Percentiles rank a stretch among this genome's conserved stretches.
phyloP scores from a whole-genome alignment of 768 basidiomycete species.

The Boletellus ananiceps region DNA sequence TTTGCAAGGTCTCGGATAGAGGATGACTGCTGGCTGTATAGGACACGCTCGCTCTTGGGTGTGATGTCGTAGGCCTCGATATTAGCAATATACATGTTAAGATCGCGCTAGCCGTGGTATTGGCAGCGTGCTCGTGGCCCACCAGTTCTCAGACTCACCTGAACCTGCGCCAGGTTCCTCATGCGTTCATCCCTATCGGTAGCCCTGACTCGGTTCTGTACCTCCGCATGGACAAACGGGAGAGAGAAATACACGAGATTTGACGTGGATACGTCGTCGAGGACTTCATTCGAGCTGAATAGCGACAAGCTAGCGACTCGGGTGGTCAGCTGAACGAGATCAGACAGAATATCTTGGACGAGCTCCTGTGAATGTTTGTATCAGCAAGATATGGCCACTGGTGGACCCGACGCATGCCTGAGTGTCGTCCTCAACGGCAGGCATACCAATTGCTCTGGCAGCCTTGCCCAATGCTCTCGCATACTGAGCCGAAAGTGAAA shows the following conservation, averaged over 20 bases:
- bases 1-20: constrained; percentile 59
- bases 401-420: constrained; percentile 33
- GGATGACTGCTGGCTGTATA: constrained; percentile 48
- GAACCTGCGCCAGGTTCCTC: constrained; percentile 46
- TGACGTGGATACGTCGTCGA: constrained; percentile 77
- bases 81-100: constrained; percentile 42
- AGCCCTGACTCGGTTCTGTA: constrained; percentile 55
- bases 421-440: constrained; percentile 42
- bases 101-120: constrained; percentile 40
- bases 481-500: constrained; percentile 38
- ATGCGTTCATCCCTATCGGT: constrained; percentile 56
- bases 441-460: constrained; percentile 35
- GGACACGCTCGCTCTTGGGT: constrained; percentile 50
- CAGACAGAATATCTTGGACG: constrained; percentile 48
- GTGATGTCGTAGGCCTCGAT: constrained; percentile 67
- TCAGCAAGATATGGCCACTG: constrained; percentile 6
- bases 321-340: constrained; percentile 50
- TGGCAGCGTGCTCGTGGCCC: background rate
- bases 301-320: constrained; percentile 59
- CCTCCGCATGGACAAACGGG: constrained; percentile 63
- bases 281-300: constrained; percentile 79
- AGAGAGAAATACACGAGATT: constrained; percentile 75
- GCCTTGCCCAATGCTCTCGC: constrained; percentile 35
- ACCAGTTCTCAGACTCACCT: constrained; percentile 42
- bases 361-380: constrained; percentile 45